phyloP scores from a whole-genome alignment of 2,329 filamentous ascomycete species.

The Penicillium sp. region DNA sequence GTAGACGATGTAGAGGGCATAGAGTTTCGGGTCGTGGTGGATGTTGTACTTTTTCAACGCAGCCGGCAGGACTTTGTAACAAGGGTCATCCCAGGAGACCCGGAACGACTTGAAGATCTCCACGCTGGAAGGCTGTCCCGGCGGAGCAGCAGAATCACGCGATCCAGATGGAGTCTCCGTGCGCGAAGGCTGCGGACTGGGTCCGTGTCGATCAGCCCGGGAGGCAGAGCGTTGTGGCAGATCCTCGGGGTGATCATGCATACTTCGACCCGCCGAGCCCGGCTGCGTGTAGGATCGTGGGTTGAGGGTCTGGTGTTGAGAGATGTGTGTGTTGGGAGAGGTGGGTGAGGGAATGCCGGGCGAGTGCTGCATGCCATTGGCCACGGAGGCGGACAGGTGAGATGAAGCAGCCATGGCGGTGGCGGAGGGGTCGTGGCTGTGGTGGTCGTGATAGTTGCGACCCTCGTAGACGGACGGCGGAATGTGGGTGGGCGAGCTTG shows the following conservation, averaged over 20 bases:
- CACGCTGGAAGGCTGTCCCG: conserved; percentile 48
- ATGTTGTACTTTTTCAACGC: conserved; percentile 98
- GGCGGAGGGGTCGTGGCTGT: conserved; percentile 60
- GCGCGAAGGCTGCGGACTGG: conserved; percentile 28
- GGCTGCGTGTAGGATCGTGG: conserved; percentile 40
- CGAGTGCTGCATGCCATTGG: conserved; percentile 52
- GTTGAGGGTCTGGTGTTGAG: conserved; percentile 38
- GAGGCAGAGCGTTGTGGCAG: conserved; percentile 22
- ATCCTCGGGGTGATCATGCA: conserved; percentile 39
- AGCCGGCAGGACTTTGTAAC: conserved; percentile 91
- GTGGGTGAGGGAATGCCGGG: conserved; percentile 45
- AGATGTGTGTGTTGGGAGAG: conserved; percentile 36
- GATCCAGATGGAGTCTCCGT: conserved; percentile 26
- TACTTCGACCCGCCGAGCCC: conserved; percentile 22
- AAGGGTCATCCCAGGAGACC: conserved; percentile 96
- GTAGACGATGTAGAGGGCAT: conserved; percentile 96
- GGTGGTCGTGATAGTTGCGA: conserved; percentile 48
- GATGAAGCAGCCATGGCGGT: conserved; percentile 65
- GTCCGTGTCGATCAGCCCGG: conserved; percentile 29
- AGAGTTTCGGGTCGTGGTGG: conserved; percentile 94
- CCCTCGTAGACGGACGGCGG: conserved; percentile 61
- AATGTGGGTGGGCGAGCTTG: conserved; percentile 65
- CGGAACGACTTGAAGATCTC: conserved; percentile 99
- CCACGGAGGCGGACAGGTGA: conserved; percentile 62
- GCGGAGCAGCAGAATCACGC: conserved; percentile 26